phyloP scores from a whole-genome alignment of 78 protist species.

The Chrysochromulina tobinii region DNA sequence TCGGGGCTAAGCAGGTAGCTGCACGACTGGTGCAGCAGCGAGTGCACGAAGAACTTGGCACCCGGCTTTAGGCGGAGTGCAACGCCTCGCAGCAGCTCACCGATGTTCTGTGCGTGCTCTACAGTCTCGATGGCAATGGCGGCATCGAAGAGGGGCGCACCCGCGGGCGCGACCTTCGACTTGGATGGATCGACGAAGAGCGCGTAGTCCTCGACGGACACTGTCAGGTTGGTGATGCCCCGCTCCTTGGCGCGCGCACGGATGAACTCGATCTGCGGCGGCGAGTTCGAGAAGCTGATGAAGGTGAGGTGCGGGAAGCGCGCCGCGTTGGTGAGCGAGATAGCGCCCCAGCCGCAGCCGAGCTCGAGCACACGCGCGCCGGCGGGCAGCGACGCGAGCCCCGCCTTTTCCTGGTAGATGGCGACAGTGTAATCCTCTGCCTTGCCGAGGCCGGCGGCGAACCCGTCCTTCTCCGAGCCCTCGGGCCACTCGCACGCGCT shows the following conservation, averaged over 20 bases:
- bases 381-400: not conserved
- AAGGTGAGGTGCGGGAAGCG: not conserved
- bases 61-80: not conserved
- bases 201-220: not conserved
- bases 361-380: not conserved
- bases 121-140: not conserved
- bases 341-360: conserved; percentile 8
- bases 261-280: not conserved
- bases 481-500: not conserved
- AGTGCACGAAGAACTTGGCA: not conserved
- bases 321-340: not conserved
- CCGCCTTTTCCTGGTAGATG: not conserved
- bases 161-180: not conserved
- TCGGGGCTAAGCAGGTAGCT: not conserved
- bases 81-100: not conserved
- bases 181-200: not conserved
- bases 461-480: not conserved
- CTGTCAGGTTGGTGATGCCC: not conserved
- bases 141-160: not conserved
- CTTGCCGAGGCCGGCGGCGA: not conserved
- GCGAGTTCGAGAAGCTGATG: not conserved
- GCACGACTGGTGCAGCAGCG: not conserved
- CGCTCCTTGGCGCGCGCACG: not conserved
- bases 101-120: not conserved
- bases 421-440: not conserved